Evolutionary conservation across 306 rosid species (phyloP), one percentile per base, ranked within the genome.

Genomic region (Notholithocarpus densiflorus): DNA sequence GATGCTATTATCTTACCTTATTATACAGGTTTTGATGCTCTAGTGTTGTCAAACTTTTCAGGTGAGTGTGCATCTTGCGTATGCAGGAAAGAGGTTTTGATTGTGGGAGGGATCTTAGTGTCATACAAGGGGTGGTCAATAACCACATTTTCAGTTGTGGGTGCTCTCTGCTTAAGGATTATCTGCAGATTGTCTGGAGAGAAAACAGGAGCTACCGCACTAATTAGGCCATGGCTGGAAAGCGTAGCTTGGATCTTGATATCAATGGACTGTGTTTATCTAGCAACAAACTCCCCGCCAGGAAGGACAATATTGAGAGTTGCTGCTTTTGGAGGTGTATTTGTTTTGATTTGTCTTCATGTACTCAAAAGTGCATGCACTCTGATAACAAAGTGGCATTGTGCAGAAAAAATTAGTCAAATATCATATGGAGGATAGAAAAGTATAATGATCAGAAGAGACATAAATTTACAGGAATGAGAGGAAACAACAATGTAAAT

Each of bases 31-130:
- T 73, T 84, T 57, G 97, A 95, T 73, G 98, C 98, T 18, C 74
- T 88, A 17, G 26, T 82, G 62, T 76, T 83, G 13, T 92, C 98
- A 9, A 83, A 82, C 5, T 83, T 91, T 75, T 90, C 98, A 17
- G 97, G 98, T 57, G 97, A 86, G 88, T 93, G 98, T 52, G 79
- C 74, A 2, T 83, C 98, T 2, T 92, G 98, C 78, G 97, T 92
- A 34, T 95, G 98, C 56, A 85, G 98, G 73, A 90, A 78, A 61
- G 96, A 88, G 13, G 78, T 79, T 12, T 75, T 92, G 81, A 74
- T 85, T 31, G 98, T 90, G 72, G 98, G 98, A 74, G 97, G 97
- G 45, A 80, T 74, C 61, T 24, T 89, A 13, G 88, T 87, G 76
- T 87, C 86, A 57, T 95, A 92, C 68, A 84, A 86, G 71, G 98